These are phyloP conservation scores for Austroboletus festivus DNA, from an alignment of 768 basidiomycete species.

Conservation along the genomic window DNA sequence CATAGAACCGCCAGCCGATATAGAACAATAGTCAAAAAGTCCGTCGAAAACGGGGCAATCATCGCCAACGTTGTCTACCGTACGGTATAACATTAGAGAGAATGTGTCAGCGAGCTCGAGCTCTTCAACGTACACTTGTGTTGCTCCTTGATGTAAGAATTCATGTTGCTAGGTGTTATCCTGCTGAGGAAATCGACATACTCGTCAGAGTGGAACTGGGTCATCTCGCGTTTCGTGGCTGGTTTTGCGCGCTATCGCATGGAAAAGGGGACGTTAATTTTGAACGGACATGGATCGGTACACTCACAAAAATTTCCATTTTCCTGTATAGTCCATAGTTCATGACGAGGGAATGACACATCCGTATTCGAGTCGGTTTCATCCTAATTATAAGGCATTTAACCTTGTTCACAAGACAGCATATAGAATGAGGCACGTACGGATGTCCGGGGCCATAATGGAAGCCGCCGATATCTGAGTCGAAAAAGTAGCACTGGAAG, in stretches of 20 bases:
- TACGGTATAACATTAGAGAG: neutral
- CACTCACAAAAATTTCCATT: conserved; percentile 98
- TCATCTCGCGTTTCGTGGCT: conserved; percentile 99
- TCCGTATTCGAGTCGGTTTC: conserved; percentile 97
- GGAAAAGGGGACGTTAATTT: neutral
- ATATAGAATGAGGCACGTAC: conserved; percentile 40
- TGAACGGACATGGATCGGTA: neutral
- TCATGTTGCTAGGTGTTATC: conserved; percentile 95
- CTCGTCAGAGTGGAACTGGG: conserved; percentile 98
- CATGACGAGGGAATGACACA: conserved; percentile 99
- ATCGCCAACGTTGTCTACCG: conserved; percentile 91
- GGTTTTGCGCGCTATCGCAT: conserved; percentile 87
- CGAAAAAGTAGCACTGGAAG: conserved; percentile 95
- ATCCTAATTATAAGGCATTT: conserved; percentile 49
- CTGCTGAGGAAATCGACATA: conserved; percentile 95
- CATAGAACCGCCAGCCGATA: conserved; percentile 99
- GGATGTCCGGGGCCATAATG: conserved; percentile 99
- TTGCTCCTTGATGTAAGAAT: conserved; percentile 89
- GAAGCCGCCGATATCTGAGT: conserved; percentile 98
- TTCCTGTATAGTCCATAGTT: conserved; percentile 99
- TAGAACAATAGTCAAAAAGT: conserved; percentile 97
- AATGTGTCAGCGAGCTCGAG: neutral
- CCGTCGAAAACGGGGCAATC: conserved; percentile 99
- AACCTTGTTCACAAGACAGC: neutral
- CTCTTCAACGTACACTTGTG: conserved; percentile 71